Base-by-base conservation (phyloP, 441 rosid genomes). In the Macaranga tanarius region DNA sequence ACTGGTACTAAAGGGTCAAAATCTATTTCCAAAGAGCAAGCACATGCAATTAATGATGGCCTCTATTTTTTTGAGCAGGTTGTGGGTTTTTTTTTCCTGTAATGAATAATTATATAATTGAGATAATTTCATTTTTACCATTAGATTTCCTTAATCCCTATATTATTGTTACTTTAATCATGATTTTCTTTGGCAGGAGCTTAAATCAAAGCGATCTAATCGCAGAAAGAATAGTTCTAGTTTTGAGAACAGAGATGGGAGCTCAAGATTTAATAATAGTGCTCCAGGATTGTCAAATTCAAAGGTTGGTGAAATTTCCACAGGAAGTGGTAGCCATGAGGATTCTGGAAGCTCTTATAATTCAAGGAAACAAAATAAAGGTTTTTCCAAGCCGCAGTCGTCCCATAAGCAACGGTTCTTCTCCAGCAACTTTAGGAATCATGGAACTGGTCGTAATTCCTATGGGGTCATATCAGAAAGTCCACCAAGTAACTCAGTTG, bases 51-150 rank as follows among this genome's bases (percentile, higher is more conserved):
- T 79, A 88, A 92, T 76, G 99, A 91, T 65, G 99, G 98, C 70
- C 97, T 95, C 69, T 88, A 84, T 84, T 95, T 82, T 86, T 95
- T 80, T 77, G 99, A 95, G 80, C 98, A 95, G 95, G 98, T 95
- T 75, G 25, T 69, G 58, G 44, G 69, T 72, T 23, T 65, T 73
- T 65, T 73, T 20, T 51, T 77, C 52, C 61, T 60, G 45, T 57
- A 73, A 23, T 28, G 34, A 69, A 71, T 25, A 16, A n/a, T 38
- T 38, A 2, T 69, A 26, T 59, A 61, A 65, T 73, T 71, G 56
- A 56, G 38, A 17, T 42, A 34, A 10, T 51, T 67, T 38, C 48
- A 17, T 45, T 70, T 51, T 26, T 66, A 50, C n/a, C 62, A 56
- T 22, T 78, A 69, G 42, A 51, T 66, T 23, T 67, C 65, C 63